A percentile compares a stretch with the other conserved stretches of the same genome.
Evolutionary conservation across 306 rosid species (phyloP).

Genomic region (Begonia peltatifolia): DNA sequence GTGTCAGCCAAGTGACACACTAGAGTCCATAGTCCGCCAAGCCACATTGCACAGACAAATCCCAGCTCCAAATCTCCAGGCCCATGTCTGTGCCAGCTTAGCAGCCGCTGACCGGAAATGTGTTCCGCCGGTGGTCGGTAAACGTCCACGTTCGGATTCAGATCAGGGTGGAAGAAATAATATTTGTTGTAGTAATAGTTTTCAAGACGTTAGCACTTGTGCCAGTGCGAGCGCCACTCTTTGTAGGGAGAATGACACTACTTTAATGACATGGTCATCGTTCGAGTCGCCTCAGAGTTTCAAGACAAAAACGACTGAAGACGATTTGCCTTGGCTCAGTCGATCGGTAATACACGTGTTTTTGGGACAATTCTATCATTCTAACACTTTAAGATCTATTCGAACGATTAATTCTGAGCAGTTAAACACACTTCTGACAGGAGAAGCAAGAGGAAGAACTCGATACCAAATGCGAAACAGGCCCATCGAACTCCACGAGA

Average conservation of each 20-base stretch:
- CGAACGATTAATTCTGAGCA: too few species aligned
- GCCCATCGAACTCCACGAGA: slow-evolving; percentile 14
- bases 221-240: slow-evolving; percentile 20
- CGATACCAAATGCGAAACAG: slow-evolving; percentile 14
- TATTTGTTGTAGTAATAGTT: slow-evolving; percentile 7
- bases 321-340: slow-evolving; percentile 29
- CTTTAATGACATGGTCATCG: slow-evolving; percentile 36
- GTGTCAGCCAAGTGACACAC: slow-evolving; percentile 32
- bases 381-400: too few species aligned
- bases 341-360: slow-evolving; percentile 16
- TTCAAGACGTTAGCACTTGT: slow-evolving; percentile 19
- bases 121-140: slow-evolving; percentile 10
- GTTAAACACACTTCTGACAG: not conserved
- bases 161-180: slow-evolving; percentile 10
- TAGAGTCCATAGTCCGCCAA: slow-evolving; percentile 53
- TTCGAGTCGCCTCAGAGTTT: slow-evolving; percentile 34
- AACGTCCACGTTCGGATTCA: slow-evolving; percentile 19
- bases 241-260: slow-evolving; percentile 26
- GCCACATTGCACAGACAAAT: slow-evolving; percentile 25
- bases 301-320: slow-evolving; percentile 28
- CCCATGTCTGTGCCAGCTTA: slow-evolving; percentile 4
- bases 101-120: slow-evolving; percentile 19
- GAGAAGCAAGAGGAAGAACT: slow-evolving; percentile 18
- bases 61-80: slow-evolving; percentile 7
- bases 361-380: too few species aligned